phyloP scores from a whole-genome alignment of 2,329 filamentous ascomycete genomes.

The Fusarium verrucosum region DNA sequence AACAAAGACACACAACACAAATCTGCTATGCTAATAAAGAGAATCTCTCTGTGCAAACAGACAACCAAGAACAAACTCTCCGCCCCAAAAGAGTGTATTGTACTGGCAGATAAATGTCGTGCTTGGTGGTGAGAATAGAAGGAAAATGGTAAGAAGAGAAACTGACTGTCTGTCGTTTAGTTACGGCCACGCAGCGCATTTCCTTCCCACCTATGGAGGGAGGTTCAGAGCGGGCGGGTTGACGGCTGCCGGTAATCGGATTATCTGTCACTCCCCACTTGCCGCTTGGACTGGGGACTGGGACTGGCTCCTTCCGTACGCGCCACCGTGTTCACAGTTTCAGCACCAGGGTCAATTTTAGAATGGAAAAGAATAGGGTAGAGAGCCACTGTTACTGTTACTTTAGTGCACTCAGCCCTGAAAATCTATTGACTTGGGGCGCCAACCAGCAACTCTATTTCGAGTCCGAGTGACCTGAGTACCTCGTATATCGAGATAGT shows the following conservation, averaged over 20 bases:
- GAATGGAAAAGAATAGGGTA: background rate
- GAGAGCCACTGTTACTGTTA: conserved; percentile 17
- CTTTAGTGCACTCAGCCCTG: conserved; percentile 36
- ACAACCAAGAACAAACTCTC: conserved; percentile 9
- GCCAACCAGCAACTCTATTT: conserved; percentile 16
- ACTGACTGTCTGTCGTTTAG: conserved; percentile 25
- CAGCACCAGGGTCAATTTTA: conserved; percentile 28
- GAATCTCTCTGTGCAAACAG: conserved; percentile 9
- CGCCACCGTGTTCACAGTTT: conserved; percentile 51
- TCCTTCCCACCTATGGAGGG: no score
- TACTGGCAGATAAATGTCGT: conserved; percentile 15
- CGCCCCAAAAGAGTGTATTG: conserved; percentile 31
- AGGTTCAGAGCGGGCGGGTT: conserved; percentile 19
- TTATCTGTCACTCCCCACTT: conserved; percentile 48
- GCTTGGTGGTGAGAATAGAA: conserved; percentile 14
- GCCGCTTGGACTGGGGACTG: conserved; percentile 18
- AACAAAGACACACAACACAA: conserved; percentile 24
- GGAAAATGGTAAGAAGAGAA: conserved; percentile 15
- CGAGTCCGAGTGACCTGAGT: background rate
- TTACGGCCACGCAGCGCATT: conserved; percentile 47
- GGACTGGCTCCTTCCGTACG: conserved; percentile 36
- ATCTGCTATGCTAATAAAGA: conserved; percentile 10
- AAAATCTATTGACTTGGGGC: conserved; percentile 22
- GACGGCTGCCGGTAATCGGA: conserved; percentile 45
- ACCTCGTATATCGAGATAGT: no score